These are phyloP conservation scores for Curvularia verruculosa DNA, from an alignment of 2,329 filamentous ascomycete genomes.

Conservation along the genomic window DNA sequence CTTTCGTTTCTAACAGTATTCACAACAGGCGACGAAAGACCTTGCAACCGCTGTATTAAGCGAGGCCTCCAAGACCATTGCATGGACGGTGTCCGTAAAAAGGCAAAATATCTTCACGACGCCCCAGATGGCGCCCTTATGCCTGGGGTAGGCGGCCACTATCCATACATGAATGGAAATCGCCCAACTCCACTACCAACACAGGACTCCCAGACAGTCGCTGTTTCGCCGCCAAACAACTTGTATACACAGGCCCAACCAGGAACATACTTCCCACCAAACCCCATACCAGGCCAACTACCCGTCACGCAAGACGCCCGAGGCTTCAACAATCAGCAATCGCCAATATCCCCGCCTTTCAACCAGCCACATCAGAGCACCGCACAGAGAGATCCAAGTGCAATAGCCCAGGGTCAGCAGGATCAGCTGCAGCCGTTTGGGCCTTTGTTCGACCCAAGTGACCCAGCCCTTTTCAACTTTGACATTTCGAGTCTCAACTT, in stretches of 20 bases:
- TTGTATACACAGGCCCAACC: slow-evolving; percentile 53
- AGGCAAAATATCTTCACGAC: slow-evolving; percentile 98
- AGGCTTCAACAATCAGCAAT: slow-evolving; percentile 69
- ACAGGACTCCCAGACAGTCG: slow-evolving; percentile 32
- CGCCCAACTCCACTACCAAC: slow-evolving; percentile 47
- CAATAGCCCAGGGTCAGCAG: slow-evolving; percentile 48
- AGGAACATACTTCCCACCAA: slow-evolving; percentile 50
- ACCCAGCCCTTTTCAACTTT: slow-evolving; percentile 93
- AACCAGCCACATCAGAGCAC: slow-evolving; percentile 56
- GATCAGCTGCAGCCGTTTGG: slow-evolving; percentile 56
- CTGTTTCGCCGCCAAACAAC: slow-evolving; percentile 45
- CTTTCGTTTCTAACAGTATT: slow-evolving; percentile 11
- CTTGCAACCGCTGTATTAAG: slow-evolving; percentile 93
- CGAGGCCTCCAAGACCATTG: slow-evolving; percentile 88
- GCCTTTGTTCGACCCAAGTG: slow-evolving; percentile 83
- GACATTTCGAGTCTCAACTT: slow-evolving; percentile 94
- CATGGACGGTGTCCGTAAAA: slow-evolving; percentile 96
- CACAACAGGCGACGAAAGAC: slow-evolving; percentile 90
- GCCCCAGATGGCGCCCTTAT: slow-evolving; percentile 87
- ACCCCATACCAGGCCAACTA: slow-evolving; percentile 48
- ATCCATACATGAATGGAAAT: slow-evolving; percentile 61
- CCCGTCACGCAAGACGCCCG: slow-evolving; percentile 54
- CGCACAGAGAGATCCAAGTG: slow-evolving; percentile 57
- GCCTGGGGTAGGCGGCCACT: slow-evolving; percentile 79
- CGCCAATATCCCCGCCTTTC: slow-evolving; percentile 79